Conservation (phyloP, 306 rosid genomes). For the Heteromeles arbutifolia region DNA sequence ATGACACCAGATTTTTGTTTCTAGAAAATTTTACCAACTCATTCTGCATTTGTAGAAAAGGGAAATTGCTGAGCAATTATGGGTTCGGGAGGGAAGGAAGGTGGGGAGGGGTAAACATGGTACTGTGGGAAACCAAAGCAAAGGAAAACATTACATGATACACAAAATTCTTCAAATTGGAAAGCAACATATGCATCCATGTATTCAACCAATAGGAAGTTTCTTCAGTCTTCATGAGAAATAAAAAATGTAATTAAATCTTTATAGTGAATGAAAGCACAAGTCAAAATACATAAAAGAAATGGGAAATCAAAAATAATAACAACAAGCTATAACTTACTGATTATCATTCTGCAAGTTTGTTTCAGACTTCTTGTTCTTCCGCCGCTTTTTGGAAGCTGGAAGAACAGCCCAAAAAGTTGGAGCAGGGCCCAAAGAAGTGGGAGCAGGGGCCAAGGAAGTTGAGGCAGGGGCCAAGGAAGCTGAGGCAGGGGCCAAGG, state of each 20-base stretch:
- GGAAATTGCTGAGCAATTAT: neutral
- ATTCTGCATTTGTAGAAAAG: neutral
- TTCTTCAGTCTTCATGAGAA: neutral
- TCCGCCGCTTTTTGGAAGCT: constrained; percentile 30
- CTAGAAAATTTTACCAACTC: neutral
- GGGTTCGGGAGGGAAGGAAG: neutral
- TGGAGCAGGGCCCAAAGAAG: neutral
- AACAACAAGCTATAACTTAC: constrained; percentile 26
- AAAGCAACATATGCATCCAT: neutral
- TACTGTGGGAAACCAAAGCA: neutral
- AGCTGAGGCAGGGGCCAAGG: neutral
- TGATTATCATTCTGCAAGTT: constrained; percentile 15
- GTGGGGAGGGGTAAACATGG: neutral
- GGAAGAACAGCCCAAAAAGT: neutral
- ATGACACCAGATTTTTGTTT: neutral
- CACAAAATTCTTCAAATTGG: neutral
- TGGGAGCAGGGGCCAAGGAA: neutral
- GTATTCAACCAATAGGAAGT: neutral
- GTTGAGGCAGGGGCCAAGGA: neutral
- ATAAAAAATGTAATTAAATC: no score
- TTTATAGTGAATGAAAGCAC: neutral
- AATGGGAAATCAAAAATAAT: neutral
- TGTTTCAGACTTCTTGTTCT: constrained; percentile 39
- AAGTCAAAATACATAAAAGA: neutral
- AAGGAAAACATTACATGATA: neutral